Base-by-base conservation (phyloP, 2,329 filamentous ascomycete species). In the Nemania diffusa region DNA sequence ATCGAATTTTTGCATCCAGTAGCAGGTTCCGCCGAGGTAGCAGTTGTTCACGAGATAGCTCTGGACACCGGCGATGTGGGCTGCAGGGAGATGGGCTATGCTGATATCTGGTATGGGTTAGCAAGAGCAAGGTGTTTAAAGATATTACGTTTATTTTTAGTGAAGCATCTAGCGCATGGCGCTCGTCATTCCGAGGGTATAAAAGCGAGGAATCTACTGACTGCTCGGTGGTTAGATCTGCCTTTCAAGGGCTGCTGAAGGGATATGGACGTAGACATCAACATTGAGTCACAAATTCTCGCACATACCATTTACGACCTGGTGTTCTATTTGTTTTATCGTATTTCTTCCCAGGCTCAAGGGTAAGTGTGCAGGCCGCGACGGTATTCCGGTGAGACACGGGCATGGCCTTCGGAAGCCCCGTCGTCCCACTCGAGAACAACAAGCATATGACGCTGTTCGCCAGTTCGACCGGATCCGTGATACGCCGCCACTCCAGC, bases 1-100 rank as follows among this genome's bases (percentile, higher is more conserved):
- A 67, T 87, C 83, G 74, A 90, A 91, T 46, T 80, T 81, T 3
- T 82, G 79, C 88, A 91, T 90, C 88, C 88, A 90, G 79, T 87
- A 90, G 2, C 86, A 81, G 0, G 79, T 76, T 2, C 82, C 82
- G 34, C 81, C 84, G 42, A 81, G 75, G 65, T 82, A 84, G 9
- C 78, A 73, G 0, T 75, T 73, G 48, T 80, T 79, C 53, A 83
- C 70, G 13, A 85, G 77, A 67, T 84, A 84, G n/a, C 78, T 76
- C 61, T 81, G 79, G 1, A 84, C 69, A 3, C 83, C 83, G 3
- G 83, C 82, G 29, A 85, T 81, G 72, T 85, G 83, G 1, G 82
- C 81, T 0, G 80, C 77, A 0, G 83, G 83, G 0, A 85, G 72
- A 68, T 85, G 83, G 1, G 77, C 82, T 26, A 71, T 44, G 15